Base-by-base conservation (phyloP, 2,329 filamentous ascomycete genomes). In the Parascedosporium putredinis region DNA sequence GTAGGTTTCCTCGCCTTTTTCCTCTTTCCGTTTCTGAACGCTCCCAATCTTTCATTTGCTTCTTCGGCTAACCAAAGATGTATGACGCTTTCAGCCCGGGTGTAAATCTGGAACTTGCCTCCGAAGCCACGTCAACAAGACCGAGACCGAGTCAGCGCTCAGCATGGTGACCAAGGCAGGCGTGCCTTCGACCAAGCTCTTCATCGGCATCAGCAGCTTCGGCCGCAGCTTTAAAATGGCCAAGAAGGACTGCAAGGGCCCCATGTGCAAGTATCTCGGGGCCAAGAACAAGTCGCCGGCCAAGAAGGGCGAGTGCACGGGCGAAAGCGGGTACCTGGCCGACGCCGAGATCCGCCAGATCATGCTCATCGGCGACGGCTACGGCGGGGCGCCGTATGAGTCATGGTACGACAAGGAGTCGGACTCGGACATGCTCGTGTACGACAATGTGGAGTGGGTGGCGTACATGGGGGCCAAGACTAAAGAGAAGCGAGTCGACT, bases 31-130 rank as follows among this genome's bases (percentile, higher is more conserved):
- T n/a, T n/a, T n/a, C n/a, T n/a, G n/a, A n/a, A n/a, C n/a, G n/a
- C n/a, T n/a, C n/a, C n/a, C n/a, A n/a, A n/a, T n/a, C n/a, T n/a
- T n/a, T n/a, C n/a, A n/a, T n/a, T n/a, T n/a, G n/a, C n/a, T n/a
- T n/a, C n/a, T n/a, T n/a, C n/a, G n/a, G n/a, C n/a, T n/a, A n/a
- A n/a, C n/a, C n/a, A n/a, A n/a, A n/a, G n/a, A n/a, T n/a, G n/a
- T n/a, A n/a, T n/a, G n/a, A n/a, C n/a, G n/a, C n/a, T n/a, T n/a
- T n/a, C n/a, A n/a, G n/a, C n/a, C n/a, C n/a, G n/a, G n/a, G n/a
- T n/a, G n/a, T n/a, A n/a, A n/a, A n/a, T 49, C 48, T 1, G 66
- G 66, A 4, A 64, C 62, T 40, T 68, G 64, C 48, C 57, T 69
- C 0, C 58, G 64, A 4, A 58, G 53, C n/a, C 58, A 67, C 29